Percentiles rank a stretch among this genome's conserved stretches.
These are phyloP conservation scores for Fagus sylvatica DNA, from an alignment of 306 rosid genomes.

Conservation along the genomic window DNA sequence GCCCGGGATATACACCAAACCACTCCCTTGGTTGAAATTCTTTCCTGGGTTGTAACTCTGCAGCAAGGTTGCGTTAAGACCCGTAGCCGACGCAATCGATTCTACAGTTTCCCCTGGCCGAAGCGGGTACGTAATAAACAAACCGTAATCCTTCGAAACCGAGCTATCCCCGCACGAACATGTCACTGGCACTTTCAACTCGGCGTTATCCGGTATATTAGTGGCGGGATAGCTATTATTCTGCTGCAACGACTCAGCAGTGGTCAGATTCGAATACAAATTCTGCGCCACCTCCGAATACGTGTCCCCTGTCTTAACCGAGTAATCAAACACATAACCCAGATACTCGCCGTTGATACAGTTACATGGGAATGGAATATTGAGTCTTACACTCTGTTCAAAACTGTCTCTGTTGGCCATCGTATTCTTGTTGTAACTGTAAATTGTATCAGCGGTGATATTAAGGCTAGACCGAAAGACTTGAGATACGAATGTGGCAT, in stretches of 20 bases:
- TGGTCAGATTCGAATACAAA: constrained; percentile 51
- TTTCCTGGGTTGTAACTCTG: constrained; percentile 40
- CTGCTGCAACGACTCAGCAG: constrained; percentile 36
- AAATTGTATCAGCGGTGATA: constrained; percentile 7
- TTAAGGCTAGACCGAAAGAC: constrained; percentile 25
- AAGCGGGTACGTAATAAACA: constrained; percentile 63
- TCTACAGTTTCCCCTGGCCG: background rate
- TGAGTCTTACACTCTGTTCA: background rate
- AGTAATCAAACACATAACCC: constrained; percentile 58
- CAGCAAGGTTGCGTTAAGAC: constrained; percentile 24
- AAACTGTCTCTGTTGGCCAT: constrained; percentile 11
- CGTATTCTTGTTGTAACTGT: constrained; percentile 30
- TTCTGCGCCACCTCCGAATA: constrained; percentile 38
- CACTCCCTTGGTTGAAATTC: constrained; percentile 47
- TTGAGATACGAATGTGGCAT: background rate
- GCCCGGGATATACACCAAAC: constrained; percentile 40
- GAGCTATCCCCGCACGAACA: constrained; percentile 65
- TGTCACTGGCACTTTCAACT: constrained; percentile 49
- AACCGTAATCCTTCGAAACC: constrained; percentile 55
- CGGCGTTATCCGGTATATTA: constrained; percentile 22
- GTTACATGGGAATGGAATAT: constrained; percentile 56
- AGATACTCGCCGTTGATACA: constrained; percentile 51
- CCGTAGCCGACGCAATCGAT: background rate
- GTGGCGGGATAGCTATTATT: constrained; percentile 36
- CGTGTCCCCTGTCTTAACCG: constrained; percentile 28